phyloP scores from a whole-genome alignment of 2,329 filamentous ascomycete species.

The Alternaria novae-zelandiae region DNA sequence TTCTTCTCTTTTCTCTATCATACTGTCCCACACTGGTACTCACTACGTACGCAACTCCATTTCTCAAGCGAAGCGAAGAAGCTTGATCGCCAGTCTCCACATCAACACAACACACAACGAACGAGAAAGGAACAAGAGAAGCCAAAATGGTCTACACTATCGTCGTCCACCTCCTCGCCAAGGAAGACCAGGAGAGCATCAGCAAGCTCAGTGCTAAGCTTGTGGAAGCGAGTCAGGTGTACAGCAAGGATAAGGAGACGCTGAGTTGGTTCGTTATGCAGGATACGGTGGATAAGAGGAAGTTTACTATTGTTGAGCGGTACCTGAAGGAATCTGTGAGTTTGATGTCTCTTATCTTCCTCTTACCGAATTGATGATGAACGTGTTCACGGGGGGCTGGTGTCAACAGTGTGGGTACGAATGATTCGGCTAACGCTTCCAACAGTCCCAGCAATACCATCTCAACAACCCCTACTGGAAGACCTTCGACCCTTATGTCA shows the following conservation, averaged over 20 bases:
- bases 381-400: too few relatives aligned
- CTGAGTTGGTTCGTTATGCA: constrained; percentile 77
- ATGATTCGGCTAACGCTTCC: too few relatives aligned
- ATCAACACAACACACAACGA: too few relatives aligned
- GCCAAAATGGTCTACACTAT: constrained; percentile 72
- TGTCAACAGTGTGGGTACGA: too few relatives aligned
- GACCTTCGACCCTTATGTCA: constrained; percentile 77
- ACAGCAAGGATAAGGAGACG: constrained; percentile 73
- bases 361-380: too few relatives aligned
- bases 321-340: constrained; percentile 70
- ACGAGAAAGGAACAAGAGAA: too few relatives aligned
- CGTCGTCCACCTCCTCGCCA: constrained; percentile 73
- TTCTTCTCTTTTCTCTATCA: too few relatives aligned
- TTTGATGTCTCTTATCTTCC: constrained; percentile 6
- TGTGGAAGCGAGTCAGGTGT: constrained; percentile 75
- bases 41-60: background rate
- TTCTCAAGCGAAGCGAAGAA: background rate
- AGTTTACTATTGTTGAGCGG: constrained; percentile 78
- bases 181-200: constrained; percentile 68
- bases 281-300: constrained; percentile 69
- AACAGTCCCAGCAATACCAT: constrained; percentile 52
- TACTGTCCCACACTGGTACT: too few relatives aligned
- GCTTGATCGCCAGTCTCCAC: too few relatives aligned
- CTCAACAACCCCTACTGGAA: constrained; percentile 73
- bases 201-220: constrained; percentile 74